A percentile compares a stretch with the other conserved stretches of the same genome.
Conservation (phyloP, 2,329 filamentous ascomycete genomes). For the Fusarium equiseti region DNA sequence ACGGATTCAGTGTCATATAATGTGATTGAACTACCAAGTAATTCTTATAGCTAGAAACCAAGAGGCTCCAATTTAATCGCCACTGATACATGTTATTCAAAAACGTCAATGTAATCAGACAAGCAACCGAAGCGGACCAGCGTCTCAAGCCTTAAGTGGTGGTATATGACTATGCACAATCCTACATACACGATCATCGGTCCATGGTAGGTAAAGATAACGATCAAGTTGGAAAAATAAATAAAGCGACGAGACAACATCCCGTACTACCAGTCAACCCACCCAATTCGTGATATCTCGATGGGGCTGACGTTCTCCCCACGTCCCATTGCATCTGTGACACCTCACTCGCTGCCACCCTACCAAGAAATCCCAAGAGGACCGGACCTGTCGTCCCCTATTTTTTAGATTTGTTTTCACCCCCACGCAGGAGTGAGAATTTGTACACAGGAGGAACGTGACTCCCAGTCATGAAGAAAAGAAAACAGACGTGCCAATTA, state of each 20-base stretch:
- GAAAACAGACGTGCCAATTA: constrained; percentile 42
- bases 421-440: constrained; percentile 17
- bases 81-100: background rate
- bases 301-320: constrained; percentile 27
- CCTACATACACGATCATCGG: constrained; percentile 47
- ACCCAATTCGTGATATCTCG: constrained; percentile 26
- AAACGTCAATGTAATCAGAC: background rate
- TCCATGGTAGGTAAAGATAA: constrained; percentile 42
- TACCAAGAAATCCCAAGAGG: constrained; percentile 40
- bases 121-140: constrained; percentile 9
- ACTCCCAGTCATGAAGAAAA: constrained; percentile 40
- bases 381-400: constrained; percentile 32
- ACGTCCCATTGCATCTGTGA: constrained; percentile 25
- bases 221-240: constrained; percentile 47
- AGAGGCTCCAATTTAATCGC: background rate
- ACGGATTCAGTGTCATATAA: background rate
- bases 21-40: background rate
- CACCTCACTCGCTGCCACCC: constrained; percentile 36
- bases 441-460: constrained; percentile 45
- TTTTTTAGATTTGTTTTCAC: constrained; percentile 35
- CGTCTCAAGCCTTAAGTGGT: constrained; percentile 37
- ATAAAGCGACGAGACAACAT: constrained; percentile 50
- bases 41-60: background rate
- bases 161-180: constrained; percentile 49
- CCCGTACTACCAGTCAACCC: constrained; percentile 40